A percentile compares a stretch with the other conserved stretches of the same genome.
Evolutionary conservation across 352 stramenopile genomes (phyloP).

Genomic region (Ophiocytium majus): DNA sequence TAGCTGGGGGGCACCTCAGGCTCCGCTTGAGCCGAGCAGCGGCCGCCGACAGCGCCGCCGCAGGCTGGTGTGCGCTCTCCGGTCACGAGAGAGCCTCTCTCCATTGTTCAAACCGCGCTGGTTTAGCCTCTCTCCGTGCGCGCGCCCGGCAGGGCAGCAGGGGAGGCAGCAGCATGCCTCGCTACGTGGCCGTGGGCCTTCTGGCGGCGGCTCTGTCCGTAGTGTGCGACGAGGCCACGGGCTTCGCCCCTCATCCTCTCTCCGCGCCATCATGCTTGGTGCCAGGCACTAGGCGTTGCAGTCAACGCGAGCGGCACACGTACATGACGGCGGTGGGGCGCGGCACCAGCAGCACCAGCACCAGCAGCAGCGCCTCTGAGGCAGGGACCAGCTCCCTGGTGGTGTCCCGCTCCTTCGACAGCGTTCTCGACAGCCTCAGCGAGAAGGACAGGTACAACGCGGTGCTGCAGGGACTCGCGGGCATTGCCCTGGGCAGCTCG

Average conservation of each 20-base stretch:
- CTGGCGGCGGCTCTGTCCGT: neutral
- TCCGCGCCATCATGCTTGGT: neutral
- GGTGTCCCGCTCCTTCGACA: slow-evolving; percentile 33
- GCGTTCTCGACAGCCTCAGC: slow-evolving; percentile 51
- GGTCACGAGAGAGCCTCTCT: too few species aligned
- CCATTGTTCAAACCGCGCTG: too few species aligned
- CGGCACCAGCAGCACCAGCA: neutral
- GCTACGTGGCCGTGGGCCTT: too few species aligned
- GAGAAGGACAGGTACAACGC: slow-evolving; percentile 58
- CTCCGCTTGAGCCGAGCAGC: too few species aligned
- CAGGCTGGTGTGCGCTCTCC: too few species aligned
- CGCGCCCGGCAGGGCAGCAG: too few species aligned
- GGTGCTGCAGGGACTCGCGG: slow-evolving; percentile 50
- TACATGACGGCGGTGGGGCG: neutral
- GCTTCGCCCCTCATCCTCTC: neutral
- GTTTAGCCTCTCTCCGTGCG: too few species aligned
- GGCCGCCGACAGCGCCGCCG: too few species aligned
- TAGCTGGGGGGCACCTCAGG: too few species aligned
- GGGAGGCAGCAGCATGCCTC: too few species aligned
- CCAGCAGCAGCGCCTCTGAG: neutral
- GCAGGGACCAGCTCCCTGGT: neutral
- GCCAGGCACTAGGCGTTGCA: neutral
- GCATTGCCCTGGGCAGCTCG: slow-evolving; percentile 35
- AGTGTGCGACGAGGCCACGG: neutral
- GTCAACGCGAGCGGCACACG: neutral